Percentiles rank a stretch among this genome's conserved stretches.
These are phyloP conservation scores for Colletotrichum paranaense DNA, from an alignment of 2,329 filamentous ascomycete genomes.

Conservation along the genomic window DNA sequence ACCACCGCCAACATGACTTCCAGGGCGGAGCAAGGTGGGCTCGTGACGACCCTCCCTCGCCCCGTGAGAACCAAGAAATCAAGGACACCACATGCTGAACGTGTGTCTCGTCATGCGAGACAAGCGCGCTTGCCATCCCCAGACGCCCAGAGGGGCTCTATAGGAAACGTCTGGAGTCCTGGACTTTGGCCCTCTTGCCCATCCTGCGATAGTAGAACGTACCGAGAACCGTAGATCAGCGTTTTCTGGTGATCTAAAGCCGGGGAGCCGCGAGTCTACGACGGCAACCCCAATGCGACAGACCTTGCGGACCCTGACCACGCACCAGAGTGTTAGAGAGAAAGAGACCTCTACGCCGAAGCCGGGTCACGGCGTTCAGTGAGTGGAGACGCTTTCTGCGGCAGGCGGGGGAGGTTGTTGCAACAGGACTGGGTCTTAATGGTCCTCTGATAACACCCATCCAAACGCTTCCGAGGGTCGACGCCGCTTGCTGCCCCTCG, in stretches of 20 bases:
- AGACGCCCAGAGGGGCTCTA: neutral
- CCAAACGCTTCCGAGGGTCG: neutral
- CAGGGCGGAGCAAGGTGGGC: slow-evolving; percentile 19
- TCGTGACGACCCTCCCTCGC: slow-evolving; percentile 4
- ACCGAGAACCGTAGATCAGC: neutral
- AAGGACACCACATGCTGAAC: neutral
- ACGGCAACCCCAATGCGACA: neutral
- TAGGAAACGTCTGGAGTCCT: too few relatives aligned
- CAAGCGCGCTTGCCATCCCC: slow-evolving; percentile 1
- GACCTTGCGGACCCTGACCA: slow-evolving; percentile 6
- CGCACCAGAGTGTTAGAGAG: too few relatives aligned
- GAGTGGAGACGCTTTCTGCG: slow-evolving; percentile 18
- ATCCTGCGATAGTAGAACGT: too few relatives aligned
- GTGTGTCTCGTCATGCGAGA: slow-evolving; percentile 7
- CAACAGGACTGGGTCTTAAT: neutral
- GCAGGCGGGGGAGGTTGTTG: slow-evolving; percentile 27
- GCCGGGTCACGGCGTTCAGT: slow-evolving; percentile 18
- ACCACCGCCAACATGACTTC: slow-evolving; percentile 28
- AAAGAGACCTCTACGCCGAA: neutral
- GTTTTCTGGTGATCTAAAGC: neutral
- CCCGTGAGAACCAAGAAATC: slow-evolving; percentile 4
- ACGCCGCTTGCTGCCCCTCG: neutral
- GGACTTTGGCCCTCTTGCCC: too few relatives aligned
- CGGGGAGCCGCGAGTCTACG: slow-evolving; percentile 6
- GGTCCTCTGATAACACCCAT: slow-evolving; percentile 11